Evolutionary conservation across 768 basidiomycete genomes (phyloP).

Genomic region (Lactarius hatsudake): DNA sequence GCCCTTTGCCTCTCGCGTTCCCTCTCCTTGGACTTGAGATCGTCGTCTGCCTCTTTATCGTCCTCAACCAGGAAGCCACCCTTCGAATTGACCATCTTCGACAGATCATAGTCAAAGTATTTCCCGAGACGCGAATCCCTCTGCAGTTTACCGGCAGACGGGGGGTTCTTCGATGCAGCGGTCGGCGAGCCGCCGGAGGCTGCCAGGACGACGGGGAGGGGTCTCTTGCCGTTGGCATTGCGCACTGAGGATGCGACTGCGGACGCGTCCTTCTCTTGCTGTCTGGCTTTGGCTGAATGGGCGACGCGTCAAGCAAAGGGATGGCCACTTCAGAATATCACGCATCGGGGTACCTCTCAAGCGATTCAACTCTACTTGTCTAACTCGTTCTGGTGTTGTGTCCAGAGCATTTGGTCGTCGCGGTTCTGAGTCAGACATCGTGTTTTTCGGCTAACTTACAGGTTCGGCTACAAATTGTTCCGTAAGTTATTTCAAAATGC

Average conservation of each 20-base stretch:
- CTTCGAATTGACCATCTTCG: constrained; percentile 95
- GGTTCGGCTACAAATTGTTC: background rate
- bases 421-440: background rate
- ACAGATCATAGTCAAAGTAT: constrained; percentile 96
- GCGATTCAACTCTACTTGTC: constrained; percentile 74
- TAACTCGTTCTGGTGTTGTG: constrained; percentile 50
- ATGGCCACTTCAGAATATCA: background rate
- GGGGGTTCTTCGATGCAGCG: constrained; percentile 36
- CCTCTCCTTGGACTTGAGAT: constrained; percentile 70
- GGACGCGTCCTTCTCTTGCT: constrained; percentile 62
- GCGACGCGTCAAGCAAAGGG: background rate
- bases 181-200: constrained; percentile 60
- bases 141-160: constrained; percentile 47
- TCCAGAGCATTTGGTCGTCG: background rate
- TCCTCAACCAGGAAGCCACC: constrained; percentile 95
- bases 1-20: constrained; percentile 78
- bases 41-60: constrained; percentile 75
- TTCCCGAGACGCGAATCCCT: constrained; percentile 80
- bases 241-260: constrained; percentile 44
- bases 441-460: no score
- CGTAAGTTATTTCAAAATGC: background rate
- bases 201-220: constrained; percentile 46
- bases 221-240: constrained; percentile 77
- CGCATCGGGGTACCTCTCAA: constrained; percentile 53
- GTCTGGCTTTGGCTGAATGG: constrained; percentile 65